phyloP scores from a whole-genome alignment of 495 filamentous ascomycete genomes.

The Evernia prunastri region DNA sequence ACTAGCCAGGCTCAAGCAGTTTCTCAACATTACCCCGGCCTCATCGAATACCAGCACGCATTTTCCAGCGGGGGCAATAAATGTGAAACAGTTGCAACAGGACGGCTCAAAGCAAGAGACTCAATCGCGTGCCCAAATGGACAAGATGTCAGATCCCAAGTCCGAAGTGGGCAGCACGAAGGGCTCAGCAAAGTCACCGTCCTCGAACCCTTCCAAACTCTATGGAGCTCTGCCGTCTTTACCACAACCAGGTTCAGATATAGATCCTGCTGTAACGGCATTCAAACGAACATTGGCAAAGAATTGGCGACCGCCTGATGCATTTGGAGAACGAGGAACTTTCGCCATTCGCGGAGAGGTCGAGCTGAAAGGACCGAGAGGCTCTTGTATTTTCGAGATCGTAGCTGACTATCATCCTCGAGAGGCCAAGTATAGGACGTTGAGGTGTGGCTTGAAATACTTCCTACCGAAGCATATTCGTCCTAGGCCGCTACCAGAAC shows the following conservation, averaged over 20 bases:
- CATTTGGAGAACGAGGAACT: conserved; percentile 53
- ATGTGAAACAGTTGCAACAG: conserved; percentile 5
- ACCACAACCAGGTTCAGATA: conserved; percentile 17
- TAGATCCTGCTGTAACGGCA: conserved; percentile 24
- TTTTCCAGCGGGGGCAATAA: conserved; percentile 5
- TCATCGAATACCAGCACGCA: conserved; percentile 7
- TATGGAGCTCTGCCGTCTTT: conserved; percentile 15
- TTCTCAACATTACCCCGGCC: conserved; percentile 17
- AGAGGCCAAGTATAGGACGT: conserved; percentile 34
- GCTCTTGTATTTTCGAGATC: conserved; percentile 52
- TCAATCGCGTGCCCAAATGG: conserved; percentile 1
- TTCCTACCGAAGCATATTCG: conserved; percentile 12
- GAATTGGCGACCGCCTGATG: conserved; percentile 35
- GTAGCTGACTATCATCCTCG: conserved; percentile 54
- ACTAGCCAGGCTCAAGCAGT: conserved; percentile 26
- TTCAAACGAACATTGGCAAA: conserved; percentile 50
- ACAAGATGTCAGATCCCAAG: conserved; percentile 16
- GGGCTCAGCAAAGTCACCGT: conserved; percentile 9
- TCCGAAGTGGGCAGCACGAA: conserved; percentile 9
- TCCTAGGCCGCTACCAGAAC: conserved; percentile 2
- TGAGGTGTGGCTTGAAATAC: conserved; percentile 27
- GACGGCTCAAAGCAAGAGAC: conserved; percentile 9
- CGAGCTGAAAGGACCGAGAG: conserved; percentile 53
- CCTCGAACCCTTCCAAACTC: conserved; percentile 14
- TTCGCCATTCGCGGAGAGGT: conserved; percentile 61